Base-by-base conservation (phyloP, 129 eudicot species). In the Lactuca saligna region DNA sequence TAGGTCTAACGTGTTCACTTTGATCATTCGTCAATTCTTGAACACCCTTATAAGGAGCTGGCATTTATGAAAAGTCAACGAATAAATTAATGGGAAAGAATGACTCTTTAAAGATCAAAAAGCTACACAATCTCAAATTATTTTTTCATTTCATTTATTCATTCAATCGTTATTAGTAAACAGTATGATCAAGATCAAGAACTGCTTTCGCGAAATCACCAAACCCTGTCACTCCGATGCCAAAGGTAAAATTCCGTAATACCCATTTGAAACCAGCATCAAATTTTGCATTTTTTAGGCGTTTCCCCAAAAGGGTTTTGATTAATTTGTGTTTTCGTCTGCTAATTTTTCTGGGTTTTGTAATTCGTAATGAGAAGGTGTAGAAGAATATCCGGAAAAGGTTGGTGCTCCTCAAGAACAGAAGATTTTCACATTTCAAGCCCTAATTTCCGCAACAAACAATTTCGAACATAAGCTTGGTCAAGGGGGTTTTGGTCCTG, bases 401-500 rank as follows among this genome's bases (percentile, higher is more conserved):
- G 75, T 84, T 66, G 91, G 80, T 54, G 86, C 74, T 33, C 79
- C 78, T 57, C 85, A 82, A 75, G 94, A 89, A 68, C 94, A 86
- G 80, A 89, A 82, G 77, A 61, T 66, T 13, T 82, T 86, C 72
- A 33, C 75, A 16, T 84, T 81, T 67, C 75, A 86, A 65, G 59
- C 81, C 67, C 71, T 89, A 60, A 83, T 78, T 76, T 65, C 73
- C 35, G 97, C 97, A 2, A 86, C 97, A 63, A 82, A 73, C 51
- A 77, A 86, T 76, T 86, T 89, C 70, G 71, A 74, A 54, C 72
- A 70, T 50, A 89, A 89, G 81, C 97, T 89, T 50, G 97, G 96
- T 16, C 81, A 89, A 89, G 96, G 96, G 1, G 94, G 96, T 41
- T 86, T 89, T 82, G 94, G 97, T 34, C 94, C 97, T 46, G 97